phyloP scores from a whole-genome alignment of 2,329 filamentous ascomycete genomes.

The Calonectria naviculata region DNA sequence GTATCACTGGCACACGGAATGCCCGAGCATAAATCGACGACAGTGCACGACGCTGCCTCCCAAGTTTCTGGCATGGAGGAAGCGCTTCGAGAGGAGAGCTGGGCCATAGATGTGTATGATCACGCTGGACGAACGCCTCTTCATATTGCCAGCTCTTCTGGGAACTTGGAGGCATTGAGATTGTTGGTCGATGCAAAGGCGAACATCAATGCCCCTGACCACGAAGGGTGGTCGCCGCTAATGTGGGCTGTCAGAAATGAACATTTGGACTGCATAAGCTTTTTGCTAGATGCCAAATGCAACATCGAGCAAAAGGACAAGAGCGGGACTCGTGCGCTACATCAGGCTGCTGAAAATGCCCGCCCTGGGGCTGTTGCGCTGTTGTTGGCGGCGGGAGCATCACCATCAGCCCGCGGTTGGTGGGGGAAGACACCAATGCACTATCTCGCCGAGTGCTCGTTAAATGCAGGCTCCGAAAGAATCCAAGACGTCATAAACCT shows the following conservation, averaged over 20 bases:
- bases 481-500: not conserved
- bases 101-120: constrained; percentile 1
- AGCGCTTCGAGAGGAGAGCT: constrained; percentile 7
- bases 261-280: not conserved
- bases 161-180: not conserved
- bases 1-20: not conserved
- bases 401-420: not conserved
- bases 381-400: not conserved
- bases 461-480: not conserved
- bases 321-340: rapidly evolving
- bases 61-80: not conserved
- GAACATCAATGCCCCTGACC: not conserved
- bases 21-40: rapidly evolving
- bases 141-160: rapidly evolving
- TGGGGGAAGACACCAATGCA: not conserved
- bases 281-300: not conserved
- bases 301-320: not conserved
- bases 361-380: not conserved
- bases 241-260: rapidly evolving
- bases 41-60: not conserved
- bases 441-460: rapidly evolving
- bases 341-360: rapidly evolving
- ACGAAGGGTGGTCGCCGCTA: rapidly evolving
- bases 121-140: rapidly evolving
- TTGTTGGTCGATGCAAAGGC: constrained; percentile 11